Base-by-base conservation (phyloP, 1,139 yeast genomes). In the Candida dubliniensis region DNA sequence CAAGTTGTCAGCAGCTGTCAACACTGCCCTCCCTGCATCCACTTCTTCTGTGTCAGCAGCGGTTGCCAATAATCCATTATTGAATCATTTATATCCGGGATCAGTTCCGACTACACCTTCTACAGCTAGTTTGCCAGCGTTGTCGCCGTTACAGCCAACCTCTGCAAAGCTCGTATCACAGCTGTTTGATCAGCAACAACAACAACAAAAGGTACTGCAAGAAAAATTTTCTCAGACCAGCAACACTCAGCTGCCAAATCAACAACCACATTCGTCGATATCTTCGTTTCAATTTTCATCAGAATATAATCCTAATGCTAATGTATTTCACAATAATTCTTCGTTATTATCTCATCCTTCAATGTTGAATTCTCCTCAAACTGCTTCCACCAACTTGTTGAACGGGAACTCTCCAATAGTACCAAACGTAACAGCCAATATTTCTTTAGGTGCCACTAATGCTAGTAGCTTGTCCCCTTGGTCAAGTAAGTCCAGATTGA, bases 21-120 rank as follows among this genome's bases (percentile, higher is more conserved):
- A 30, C 27, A 2, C 40, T n/a, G 8, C 35, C 26, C 8, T 31
- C 15, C 15, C 44, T 12, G 8, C 10, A 13, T 26, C 26, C 15
- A 30, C 33, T 31, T 47, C 59, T 1, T n/a, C n/a, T n/a, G n/a
- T n/a, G n/a, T n/a, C n/a, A n/a, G n/a, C n/a, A n/a, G 56, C 65
- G 10, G 48, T 59, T 6, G 56, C 56, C 23, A 26, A 31, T 24
- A 66, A 66, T 46, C 71, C 63, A 41, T 52, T 68, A 33, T 56
- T 68, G 39, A 71, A 68, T 33, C 71, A 64, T 44, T 55, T 67
- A 33, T 67, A 67, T 48, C 67, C 72, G 1, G 52, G 60, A 7
- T 58, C 69, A 1, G 45, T 56, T 12, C 59, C 67, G 8, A 51
- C 49, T n/a, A 43, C 59, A 7, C 50, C 63, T 7, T 50, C 56